Base-by-base conservation (phyloP, 768 basidiomycete genomes). In the Podaxis rugospora region DNA sequence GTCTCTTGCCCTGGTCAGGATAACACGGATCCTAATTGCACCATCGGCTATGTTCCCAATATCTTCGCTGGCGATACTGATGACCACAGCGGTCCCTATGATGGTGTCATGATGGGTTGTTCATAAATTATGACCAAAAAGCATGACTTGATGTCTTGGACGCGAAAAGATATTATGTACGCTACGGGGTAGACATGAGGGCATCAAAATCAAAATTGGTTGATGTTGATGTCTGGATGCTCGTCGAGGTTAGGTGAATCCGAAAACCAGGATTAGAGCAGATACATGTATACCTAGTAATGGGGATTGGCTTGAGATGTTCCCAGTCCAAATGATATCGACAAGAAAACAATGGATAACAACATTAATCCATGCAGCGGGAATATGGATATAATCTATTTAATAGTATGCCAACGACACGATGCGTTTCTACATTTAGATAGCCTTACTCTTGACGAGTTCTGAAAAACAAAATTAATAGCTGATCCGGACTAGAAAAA, bases 391-490 rank as follows among this genome's bases (percentile, higher is more conserved):
- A 63, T 54, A 64, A 64, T 64, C 63, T 64, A 64, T 64, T 54
- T 59, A 53, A 59, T 55, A 51, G 39, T 49, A 51, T 60, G 49
- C 51, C 56, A 42, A 52, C 35, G 61, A 62, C 56, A 56, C 52
- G 54, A 52, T 23, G 36, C 16, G 58, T 47, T 63, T 54, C 63
- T 66, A 60, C 58, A 65, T 71, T 78, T 87, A 98, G 76, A 98
- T 92, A 66, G 88, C 87, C 82, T 96, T 96, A 78, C 73, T 83
- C 85, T 95, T 95, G 72, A 95, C 90, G 66, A 98, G 82, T 70
- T 89, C 95, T 96, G 68, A 14, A 68, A 23, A 47, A 47, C 3
- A 28, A 28, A 49, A 35, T 16, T 6, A 50, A 28, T 2, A 55
- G 25, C n/a, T 25, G 18, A 57, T 40, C 6, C 37, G 6, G 23